Base-by-base conservation (phyloP, 73 alveolate species). In the Tetrahymena elliotti region DNA sequence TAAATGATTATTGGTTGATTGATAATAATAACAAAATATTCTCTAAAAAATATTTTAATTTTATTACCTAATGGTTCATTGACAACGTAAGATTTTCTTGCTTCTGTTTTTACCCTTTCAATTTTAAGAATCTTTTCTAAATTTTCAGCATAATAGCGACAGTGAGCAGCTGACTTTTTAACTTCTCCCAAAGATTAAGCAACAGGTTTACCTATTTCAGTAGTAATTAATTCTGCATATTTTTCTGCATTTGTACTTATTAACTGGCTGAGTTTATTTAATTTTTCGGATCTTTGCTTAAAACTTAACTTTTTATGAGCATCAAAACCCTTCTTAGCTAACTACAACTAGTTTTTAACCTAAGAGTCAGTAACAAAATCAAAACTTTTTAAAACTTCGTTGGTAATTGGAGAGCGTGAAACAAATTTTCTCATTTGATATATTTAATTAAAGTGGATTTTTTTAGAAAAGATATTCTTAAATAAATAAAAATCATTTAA, bases 161-260 rank as follows among this genome's bases (percentile, higher is more conserved):
- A 93, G 82, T 94, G 96, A 15, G 93, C 96, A 37, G 94, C 92
- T 47, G 97, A 94, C 94, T 98, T 98, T 34, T 82, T 93, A 5
- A 98, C 97, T 83, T 98, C 99, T 31, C 96, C 98, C 33, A 38
- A 52, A 38, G 97, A 40, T 93, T 97, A 95, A 24, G 41, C 35
- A 5, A 98, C 94, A 1, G 99, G 99, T 93, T 98, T 98, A 13
- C 99, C 99, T 96, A 97, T 97, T 37, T 98, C 99, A 11, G 93
- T 83, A 22, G 98, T 93, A 52, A 98, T 97, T 27, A 94, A 82
- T 35, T 94, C 95, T n/a, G 99, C 98, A 39, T 95, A 83, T 38
- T 94, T 93, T 24, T 94, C 94, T 36, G 54, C 93, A 33, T 97
- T 94, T 20, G 93, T 83, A 15, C 38, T 92, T 33, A 98, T 84